Percentiles rank a stretch among this genome's conserved stretches.
These are phyloP conservation scores for Schizosaccharomyces pombe DNA, from an alignment of 805 yeast genomes.

Conservation along the genomic window DNA sequence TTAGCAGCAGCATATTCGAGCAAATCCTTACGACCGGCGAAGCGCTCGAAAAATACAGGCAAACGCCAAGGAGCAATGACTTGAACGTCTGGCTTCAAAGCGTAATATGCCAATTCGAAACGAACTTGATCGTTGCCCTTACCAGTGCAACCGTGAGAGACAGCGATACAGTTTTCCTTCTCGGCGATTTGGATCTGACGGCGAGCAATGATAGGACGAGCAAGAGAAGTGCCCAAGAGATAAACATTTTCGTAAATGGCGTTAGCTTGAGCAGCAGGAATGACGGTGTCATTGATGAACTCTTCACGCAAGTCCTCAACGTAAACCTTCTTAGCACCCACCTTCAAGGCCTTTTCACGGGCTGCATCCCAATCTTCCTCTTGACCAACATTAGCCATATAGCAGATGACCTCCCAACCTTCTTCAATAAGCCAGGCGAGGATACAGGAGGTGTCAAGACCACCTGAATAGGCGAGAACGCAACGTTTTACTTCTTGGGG, in stretches of 20 bases:
- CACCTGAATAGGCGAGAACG: constrained; percentile 97
- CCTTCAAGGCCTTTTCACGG: constrained; percentile 79
- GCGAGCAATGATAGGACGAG: constrained; percentile 95
- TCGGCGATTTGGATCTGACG: constrained; percentile 96
- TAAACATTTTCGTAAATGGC: constrained; percentile 96
- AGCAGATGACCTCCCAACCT: constrained; percentile 95
- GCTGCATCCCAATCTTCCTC: constrained; percentile 98
- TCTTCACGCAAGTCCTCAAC: constrained; percentile 86
- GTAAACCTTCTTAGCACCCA: constrained; percentile 92
- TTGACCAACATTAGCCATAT: constrained; percentile 96
- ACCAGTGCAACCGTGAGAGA: constrained; percentile 98
- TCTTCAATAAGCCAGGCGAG: constrained; percentile 94
- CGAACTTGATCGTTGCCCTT: constrained; percentile 99
- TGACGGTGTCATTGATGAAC: constrained; percentile 65
- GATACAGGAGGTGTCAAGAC: constrained; percentile 91
- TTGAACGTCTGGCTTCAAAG: constrained; percentile 86
- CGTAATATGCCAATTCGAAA: constrained; percentile 90
- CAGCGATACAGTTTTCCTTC: constrained; percentile 94
- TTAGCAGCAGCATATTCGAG: constrained; percentile 82
- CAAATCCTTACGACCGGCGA: constrained; percentile 93
- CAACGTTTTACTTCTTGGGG: neutral
- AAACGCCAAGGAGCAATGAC: constrained; percentile 99
- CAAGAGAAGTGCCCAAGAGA: constrained; percentile 87
- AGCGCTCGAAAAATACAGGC: constrained; percentile 79
- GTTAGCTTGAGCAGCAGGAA: constrained; percentile 92